Base-by-base conservation (phyloP, 2,329 filamentous ascomycete genomes). In the Aspergillus sp. region DNA sequence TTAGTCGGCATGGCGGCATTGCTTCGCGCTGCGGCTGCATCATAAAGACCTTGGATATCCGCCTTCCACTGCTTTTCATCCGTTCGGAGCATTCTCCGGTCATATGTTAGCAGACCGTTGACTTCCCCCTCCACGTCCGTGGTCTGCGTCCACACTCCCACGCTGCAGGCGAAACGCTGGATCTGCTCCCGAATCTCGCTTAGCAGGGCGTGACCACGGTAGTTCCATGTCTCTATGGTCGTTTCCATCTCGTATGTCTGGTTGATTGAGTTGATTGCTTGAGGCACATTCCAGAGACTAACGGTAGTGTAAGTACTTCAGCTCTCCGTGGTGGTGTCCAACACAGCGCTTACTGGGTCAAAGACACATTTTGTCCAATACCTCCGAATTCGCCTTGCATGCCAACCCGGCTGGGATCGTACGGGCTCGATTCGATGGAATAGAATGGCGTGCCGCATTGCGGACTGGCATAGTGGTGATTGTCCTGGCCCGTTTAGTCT, bases 111-210 rank as follows among this genome's bases (percentile, higher is more conserved):
- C 35, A 85, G 60, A 0, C 80, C 80, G 43, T 84, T 85, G 6
- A 84, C 75, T 51, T 84, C 80, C 4, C 79, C 80, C 51, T 84
- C 80, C 0, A 84, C 80, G 44, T 84, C 80, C 0, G 76, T 81
- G 0, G 79, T 84, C 61, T 84, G 80, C 1, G 80, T 84, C 70
- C 78, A 84, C 0, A 84, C 71, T 8, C 71, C 80, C 0, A 74
- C 80, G 20, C 72, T 80, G 57, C 80, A 84, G 0, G 73, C 66
- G 35, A 67, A 82, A 8, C 57, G 57, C 36, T 73, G 64, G 8
- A 66, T 53, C 37, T 74, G 71, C 2, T 67, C 64, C 8, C 51
- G 47, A 2, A 74, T 52, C 36, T 74, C 68, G 3, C 31, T 42
- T 2, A 73, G 57, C 2, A 74, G 51, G 10, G 69, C 44, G 26